Evolutionary conservation across 805 yeast species (phyloP), one percentile per base, ranked within the genome.

Genomic region (Lipomyces yamadae): DNA sequence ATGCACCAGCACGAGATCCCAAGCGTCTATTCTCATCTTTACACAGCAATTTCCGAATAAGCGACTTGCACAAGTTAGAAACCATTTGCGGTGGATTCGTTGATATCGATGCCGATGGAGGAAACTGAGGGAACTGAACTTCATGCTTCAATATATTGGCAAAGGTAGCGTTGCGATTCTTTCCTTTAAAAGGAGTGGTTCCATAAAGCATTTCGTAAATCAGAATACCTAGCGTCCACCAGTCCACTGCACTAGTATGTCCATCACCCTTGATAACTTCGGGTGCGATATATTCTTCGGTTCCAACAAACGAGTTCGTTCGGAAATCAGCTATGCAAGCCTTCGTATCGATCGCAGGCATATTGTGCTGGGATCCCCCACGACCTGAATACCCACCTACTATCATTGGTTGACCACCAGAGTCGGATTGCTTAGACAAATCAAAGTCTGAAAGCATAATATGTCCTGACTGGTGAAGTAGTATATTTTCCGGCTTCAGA

Each of bases 211-310:
- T 95, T 76, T 95, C 99, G 78, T 87, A 96, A 32, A 92, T 81
- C 73, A 95, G 83, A 29, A 95, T 92, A 2, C 99, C 99, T 71
- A 95, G 81, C 0, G 99, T 95, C 99, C 99, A 95, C 99, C 99
- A 95, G 78, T 95, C 99, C 18, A 95, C 99, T 0, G 98, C 97
- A 6, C 94, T 89, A 0, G 98, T 94, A 74, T 95, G 99, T 1
- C 99, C 99, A 73, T 93, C 91, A 1, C 98, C 98, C 76, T 95
- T 82, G 63, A 95, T 95, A 3, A 95, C 99, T 75, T 95, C 99
- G 0, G 99, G 99, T 0, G 99, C 98, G 74, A 95, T 92, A 77
- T 95, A 95, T 76, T 95, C 99, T 76, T 95, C 99, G 0, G 99
- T 95, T 1, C 99, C 99, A 45, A 95, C 99, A 81, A 95, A 95